These are phyloP conservation scores for Pleurotus tuber-regium DNA, from an alignment of 768 basidiomycete genomes.

Conservation along the genomic window DNA sequence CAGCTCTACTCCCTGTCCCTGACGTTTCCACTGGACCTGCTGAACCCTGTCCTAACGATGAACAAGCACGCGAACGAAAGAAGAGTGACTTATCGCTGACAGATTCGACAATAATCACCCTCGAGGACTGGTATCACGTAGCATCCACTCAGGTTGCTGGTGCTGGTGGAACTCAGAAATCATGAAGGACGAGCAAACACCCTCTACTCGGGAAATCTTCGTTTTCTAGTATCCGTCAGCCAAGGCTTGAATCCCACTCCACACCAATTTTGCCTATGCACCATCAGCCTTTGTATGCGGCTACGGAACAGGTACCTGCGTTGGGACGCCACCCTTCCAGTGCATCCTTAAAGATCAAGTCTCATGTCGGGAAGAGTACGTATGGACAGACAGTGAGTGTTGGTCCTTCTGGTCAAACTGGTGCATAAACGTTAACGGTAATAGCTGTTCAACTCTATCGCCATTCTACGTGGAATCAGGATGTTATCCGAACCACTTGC, in stretches of 20 bases:
- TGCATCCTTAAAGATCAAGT: slow-evolving; percentile 21
- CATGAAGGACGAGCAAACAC: not conserved
- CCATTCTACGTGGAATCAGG: slow-evolving; percentile 84
- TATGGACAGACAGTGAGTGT: slow-evolving; percentile 67
- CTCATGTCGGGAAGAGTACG: slow-evolving; percentile 54
- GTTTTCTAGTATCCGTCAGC: not conserved
- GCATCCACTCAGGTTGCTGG: not conserved
- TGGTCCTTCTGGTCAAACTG: not conserved
- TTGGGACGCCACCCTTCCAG: not conserved
- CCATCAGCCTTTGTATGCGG: slow-evolving; percentile 13
- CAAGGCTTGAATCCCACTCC: not conserved
- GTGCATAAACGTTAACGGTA: slow-evolving; percentile 9
- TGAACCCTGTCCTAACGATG: too few relatives aligned
- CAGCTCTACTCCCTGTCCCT: too few relatives aligned
- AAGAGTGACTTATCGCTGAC: slow-evolving; percentile 3
- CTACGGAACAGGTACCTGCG: not conserved
- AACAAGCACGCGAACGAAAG: too few relatives aligned
- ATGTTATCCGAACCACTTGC: slow-evolving; percentile 89
- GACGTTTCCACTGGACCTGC: too few relatives aligned
- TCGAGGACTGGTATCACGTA: slow-evolving; percentile 1
- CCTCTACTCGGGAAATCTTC: not conserved
- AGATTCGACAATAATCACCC: not conserved
- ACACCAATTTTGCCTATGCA: slow-evolving; percentile 8
- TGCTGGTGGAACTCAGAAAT: not conserved
- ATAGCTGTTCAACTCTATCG: slow-evolving; percentile 87